Base-by-base conservation (phyloP, 441 rosid species). In the Manihot esculenta region DNA sequence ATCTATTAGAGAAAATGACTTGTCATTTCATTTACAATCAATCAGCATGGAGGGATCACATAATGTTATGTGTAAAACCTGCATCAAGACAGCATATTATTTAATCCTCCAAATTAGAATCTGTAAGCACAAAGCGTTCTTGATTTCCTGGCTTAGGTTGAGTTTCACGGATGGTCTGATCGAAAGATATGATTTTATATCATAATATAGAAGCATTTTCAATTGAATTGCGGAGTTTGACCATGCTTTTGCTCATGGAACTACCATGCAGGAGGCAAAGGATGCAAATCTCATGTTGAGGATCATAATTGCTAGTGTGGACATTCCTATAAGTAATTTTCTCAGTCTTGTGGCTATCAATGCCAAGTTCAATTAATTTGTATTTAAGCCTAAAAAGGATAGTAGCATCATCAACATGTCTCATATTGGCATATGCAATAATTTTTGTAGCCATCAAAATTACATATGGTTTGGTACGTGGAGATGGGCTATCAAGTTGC, bases 261-360 rank as follows among this genome's bases (percentile, higher is more conserved):
- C 76, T 55, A 61, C 68, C 45, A 55, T 66, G 69, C 72, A 65
- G 73, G 72, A 51, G 21, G 62, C 62, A 72, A 47, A 71, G 72
- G 79, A 56, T 62, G 79, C 76, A 33, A 62, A 70, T 64, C 56
- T 61, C 76, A 66, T 66, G 50, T 41, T 49, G 61, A 61, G 48
- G 65, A 67, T 26, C 60, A 62, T 67, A 62, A 72, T 45, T 76
- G 68, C 68, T 71, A 60, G 68, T 62, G 74, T 68, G 72, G 55
- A 76, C 53, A 64, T 53, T 66, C 71, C 54, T 44, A 51, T 54
- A 61, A 61, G 79, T 76, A 76, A 76, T 66, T 71, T 20, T 50
- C 79, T 53, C 20, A n/a, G 64, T 51, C 60, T 64, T 66, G 23
- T 61, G 14, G 51, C 42, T 61, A 23, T 68, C 20, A 24, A 14